These are phyloP conservation scores for Diaporthe citri DNA, from an alignment of 2,329 filamentous ascomycete genomes.

Conservation along the genomic window DNA sequence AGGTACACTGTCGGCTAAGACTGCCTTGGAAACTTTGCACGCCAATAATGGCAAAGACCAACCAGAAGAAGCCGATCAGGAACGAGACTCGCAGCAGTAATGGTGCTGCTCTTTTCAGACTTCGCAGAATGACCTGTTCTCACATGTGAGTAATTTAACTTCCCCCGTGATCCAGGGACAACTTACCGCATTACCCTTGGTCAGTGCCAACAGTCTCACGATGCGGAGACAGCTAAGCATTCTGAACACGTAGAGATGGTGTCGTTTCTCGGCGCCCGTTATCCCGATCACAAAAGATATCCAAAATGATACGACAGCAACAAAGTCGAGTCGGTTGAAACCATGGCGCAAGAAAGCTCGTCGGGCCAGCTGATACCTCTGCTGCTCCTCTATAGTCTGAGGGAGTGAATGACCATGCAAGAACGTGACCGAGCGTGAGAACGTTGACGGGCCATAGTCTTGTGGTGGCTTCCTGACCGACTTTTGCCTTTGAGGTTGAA, in stretches of 20 bases:
- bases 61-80: conserved; percentile 96
- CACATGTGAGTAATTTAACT: conserved; percentile 7
- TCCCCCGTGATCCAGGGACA: neutral
- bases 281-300: conserved; percentile 83
- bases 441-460: conserved; percentile 70
- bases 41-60: conserved; percentile 95
- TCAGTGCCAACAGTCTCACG: conserved; percentile 88
- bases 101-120: conserved; percentile 94
- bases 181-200: conserved; percentile 89
- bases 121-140: conserved; percentile 85
- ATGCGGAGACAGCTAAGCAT: conserved; percentile 98
- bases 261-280: conserved; percentile 73
- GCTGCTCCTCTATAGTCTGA: conserved; percentile 79
- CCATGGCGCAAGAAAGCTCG: conserved; percentile 94
- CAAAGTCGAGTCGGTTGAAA: conserved; percentile 95
- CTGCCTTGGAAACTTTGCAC: conserved; percentile 96
- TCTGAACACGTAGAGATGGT: conserved; percentile 89
- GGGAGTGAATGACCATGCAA: conserved; percentile 72
- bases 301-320: conserved; percentile 97
- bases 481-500: conserved; percentile 82
- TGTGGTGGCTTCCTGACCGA: conserved; percentile 69
- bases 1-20: conserved; percentile 81
- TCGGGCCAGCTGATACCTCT: conserved; percentile 86
- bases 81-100: conserved; percentile 93
- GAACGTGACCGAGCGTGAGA: conserved; percentile 83